Base-by-base conservation (phyloP, 1,284 basidiomycete species). In the Waitea zeae region DNA sequence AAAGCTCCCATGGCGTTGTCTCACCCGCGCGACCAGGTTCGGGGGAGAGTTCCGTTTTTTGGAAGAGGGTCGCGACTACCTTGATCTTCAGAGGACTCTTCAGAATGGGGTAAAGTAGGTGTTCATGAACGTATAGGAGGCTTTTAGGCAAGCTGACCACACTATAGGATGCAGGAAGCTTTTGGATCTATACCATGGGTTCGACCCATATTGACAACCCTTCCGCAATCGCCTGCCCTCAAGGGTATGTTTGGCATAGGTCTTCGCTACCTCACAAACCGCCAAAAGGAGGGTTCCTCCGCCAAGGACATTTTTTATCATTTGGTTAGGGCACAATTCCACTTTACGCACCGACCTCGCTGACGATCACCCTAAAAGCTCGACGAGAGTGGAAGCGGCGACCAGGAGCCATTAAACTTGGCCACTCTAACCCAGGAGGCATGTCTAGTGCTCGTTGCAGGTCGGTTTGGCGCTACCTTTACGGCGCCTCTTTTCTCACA, bases 221-320 rank as follows among this genome's bases (percentile, higher is more conserved):
- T 26, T 26, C 24, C 24, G 24, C 24, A 26, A 26, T 9, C n/a
- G 9, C 7, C 7, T 7, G 24, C 24, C 24, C 9, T n/a, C 24
- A n/a, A n/a, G n/a, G 24, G 24, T n/a, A 26, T 26, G 24, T 26
- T 9, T 26, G 24, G 9, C 7, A 26, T 26, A n/a, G 24, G 24
- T n/a, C 17, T 26, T 13, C 17, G 20, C 28, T 17, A 15, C n/a
- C 12, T 33, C 3, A 15, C 13, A 31, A 17, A 6, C 11, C 15
- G 27, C 11, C 47, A 31, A 38, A 42, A 17, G 51, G 30, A 37
- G 12, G 42, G 41, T 2, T 22, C 44, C 3, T 18, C 24, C 7
- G 35, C 28, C 12, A 44, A 45, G 34, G 53, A 56, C 24, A 32
- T 56, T 4, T 52, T 50, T 31, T 47, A 53, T 26, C 43, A 51